These are phyloP conservation scores for Yamadazyma epiphylla DNA, from an alignment of 1,139 yeast species.

Conservation along the genomic window DNA sequence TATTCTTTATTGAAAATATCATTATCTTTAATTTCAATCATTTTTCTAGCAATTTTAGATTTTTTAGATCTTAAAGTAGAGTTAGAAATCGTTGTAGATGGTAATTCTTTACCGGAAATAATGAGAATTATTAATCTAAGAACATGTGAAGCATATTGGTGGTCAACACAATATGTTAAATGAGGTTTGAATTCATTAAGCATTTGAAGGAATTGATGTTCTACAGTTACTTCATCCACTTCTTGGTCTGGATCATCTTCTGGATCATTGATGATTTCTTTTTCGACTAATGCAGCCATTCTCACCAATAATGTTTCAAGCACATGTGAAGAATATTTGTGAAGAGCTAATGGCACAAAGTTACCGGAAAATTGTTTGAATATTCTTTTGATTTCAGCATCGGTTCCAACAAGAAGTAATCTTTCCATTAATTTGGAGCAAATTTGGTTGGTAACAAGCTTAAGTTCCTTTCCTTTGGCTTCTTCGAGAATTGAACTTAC, in stretches of 20 bases:
- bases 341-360: conserved; percentile 73
- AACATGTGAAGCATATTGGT: conserved; percentile 87
- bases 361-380: conserved; percentile 69
- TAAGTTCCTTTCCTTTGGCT: conserved; percentile 84
- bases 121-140: conserved; percentile 69
- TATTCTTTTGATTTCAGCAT: conserved; percentile 59
- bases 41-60: conserved; percentile 86
- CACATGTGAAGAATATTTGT: conserved; percentile 92
- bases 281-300: conserved; percentile 72
- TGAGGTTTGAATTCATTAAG: conserved; percentile 64
- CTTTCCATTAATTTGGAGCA: conserved; percentile 92
- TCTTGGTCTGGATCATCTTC: conserved; percentile 29
- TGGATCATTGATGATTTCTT: conserved; percentile 46
- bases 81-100: conserved; percentile 70
- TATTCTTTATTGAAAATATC: conserved; percentile 63
- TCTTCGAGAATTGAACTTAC: conserved; percentile 80
- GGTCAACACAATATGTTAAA: conserved; percentile 55
- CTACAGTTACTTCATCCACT: conserved; percentile 46
- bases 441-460: conserved; percentile 88
- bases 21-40: conserved; percentile 82
- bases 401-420: conserved; percentile 63
- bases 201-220: conserved; percentile 59
- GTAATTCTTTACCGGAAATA: conserved; percentile 73
- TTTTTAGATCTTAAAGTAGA: conserved; percentile 81
- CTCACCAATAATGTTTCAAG: conserved; percentile 81